phyloP scores from a whole-genome alignment of 768 basidiomycete genomes.

The Nidula microcarpa region DNA sequence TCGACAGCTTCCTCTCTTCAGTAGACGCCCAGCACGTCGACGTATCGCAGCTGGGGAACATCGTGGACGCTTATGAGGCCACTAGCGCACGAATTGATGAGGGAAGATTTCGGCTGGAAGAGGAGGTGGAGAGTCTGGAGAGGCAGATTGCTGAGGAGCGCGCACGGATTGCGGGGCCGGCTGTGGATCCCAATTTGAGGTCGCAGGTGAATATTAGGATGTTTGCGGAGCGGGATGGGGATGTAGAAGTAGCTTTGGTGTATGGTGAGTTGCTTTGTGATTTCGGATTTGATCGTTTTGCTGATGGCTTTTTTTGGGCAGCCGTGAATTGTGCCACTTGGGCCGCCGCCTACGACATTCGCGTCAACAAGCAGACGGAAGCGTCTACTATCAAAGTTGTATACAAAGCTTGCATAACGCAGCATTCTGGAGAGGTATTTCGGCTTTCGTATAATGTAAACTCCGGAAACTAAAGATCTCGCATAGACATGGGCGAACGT shows the following conservation, averaged over 20 bases:
- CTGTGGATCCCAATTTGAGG: neutral
- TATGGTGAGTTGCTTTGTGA: constrained; percentile 20
- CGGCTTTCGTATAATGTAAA: constrained; percentile 12
- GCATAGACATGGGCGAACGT: constrained; percentile 30
- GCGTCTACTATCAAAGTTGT: constrained; percentile 25
- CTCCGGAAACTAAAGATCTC: neutral
- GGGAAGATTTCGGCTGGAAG: no score
- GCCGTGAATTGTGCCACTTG: constrained; percentile 11
- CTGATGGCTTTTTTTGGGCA: no score
- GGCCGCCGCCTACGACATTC: constrained; percentile 33
- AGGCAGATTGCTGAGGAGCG: no score
- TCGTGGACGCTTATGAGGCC: no score
- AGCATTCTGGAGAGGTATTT: constrained; percentile 35
- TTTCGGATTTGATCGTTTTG: no score
- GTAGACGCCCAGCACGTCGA: no score
- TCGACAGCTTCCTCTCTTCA: no score
- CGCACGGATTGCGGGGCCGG: no score
- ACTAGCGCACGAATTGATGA: no score
- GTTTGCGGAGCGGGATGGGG: constrained; percentile 22
- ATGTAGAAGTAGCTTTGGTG: constrained; percentile 25
- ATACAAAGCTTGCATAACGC: constrained; percentile 36
- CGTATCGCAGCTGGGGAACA: no score
- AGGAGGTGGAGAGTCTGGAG: no score
- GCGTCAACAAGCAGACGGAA: constrained; percentile 30
- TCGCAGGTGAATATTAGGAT: constrained; percentile 21